Evolutionary conservation across 2,329 filamentous ascomycete species (phyloP), one percentile per base, ranked within the genome.

Genomic region (Cyclaneusma minus): DNA sequence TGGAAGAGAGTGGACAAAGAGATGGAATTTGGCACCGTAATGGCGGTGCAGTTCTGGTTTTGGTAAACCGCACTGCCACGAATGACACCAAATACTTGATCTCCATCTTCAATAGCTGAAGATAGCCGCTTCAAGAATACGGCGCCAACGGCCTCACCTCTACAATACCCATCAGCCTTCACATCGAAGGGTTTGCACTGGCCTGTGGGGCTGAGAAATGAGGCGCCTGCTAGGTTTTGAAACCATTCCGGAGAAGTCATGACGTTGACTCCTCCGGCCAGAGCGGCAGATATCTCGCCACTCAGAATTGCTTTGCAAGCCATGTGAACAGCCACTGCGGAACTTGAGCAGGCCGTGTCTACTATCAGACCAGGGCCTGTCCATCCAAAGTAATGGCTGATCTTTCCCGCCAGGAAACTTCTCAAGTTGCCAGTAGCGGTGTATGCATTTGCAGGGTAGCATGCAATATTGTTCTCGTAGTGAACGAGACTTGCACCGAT

Each of bases 1-100:
- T 66, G 64, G 39, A 76, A 83, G 9, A 85, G 54, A 14, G 66
- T 58, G 5, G 75, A 68, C 48, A 87, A 81, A 0, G 76, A 75
- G 4, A 69, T 74, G 4, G 71, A 75, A 47, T 85, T 78, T 2
- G 81, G 80, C 28, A 80, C 75, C 0, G 79, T 85, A 41, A 87
- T 85, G 39, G 81, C 71, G 18, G 11, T 20, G 0, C 75, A 75
- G 2, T 74, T 83, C 50, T 85, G 79, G 49, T 85, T 87, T 25
- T 79, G 85, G 4, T 69, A 65, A 1, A 73, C 67, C 7, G 31
- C 37, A 1, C 39, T 37, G 3, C 33, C 38, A 12, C 7, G 7
- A 11, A 50, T 52, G 0, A 56, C 43, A 7, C 49, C 60, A 1
- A 51, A 27, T 12, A 64, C 53, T 1, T 41, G 40, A 33, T 66